phyloP scores from a whole-genome alignment of 2,329 filamentous ascomycete species.

The Pleurostoma richardsiae region DNA sequence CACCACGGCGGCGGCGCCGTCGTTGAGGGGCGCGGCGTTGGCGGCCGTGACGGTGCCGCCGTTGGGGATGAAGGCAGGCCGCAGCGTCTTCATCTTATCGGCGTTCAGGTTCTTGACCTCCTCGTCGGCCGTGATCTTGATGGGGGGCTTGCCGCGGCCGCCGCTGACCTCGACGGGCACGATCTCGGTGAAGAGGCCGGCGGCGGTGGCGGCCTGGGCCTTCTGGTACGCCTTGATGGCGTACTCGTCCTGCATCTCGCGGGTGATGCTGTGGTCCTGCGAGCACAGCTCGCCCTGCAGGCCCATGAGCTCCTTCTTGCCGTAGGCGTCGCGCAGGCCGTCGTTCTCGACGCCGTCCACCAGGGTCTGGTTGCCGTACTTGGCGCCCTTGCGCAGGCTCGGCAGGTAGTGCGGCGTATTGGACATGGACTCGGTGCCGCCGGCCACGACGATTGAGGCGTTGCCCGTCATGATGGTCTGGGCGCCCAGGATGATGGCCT shows the following conservation, averaged over 20 bases:
- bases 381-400: conserved; percentile 77
- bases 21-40: conserved; percentile 94
- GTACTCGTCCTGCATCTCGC: conserved; percentile 90
- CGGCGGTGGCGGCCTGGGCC: conserved; percentile 79
- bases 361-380: conserved; percentile 87
- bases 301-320: conserved; percentile 94
- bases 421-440: conserved; percentile 97
- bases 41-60: conserved; percentile 89
- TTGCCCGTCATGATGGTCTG: conserved; percentile 98
- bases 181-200: conserved; percentile 84
- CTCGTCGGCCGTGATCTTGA: conserved; percentile 80
- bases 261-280: conserved; percentile 71
- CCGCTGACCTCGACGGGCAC: conserved; percentile 82
- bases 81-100: conserved; percentile 79
- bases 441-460: conserved; percentile 87
- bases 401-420: conserved; percentile 96
- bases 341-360: conserved; percentile 93
- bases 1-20: conserved; percentile 87
- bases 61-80: conserved; percentile 74
- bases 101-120: conserved; percentile 92
- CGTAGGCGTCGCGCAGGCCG: conserved; percentile 87
- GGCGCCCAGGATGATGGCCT: conserved; percentile 89
- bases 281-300: conserved; percentile 89
- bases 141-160: conserved; percentile 81
- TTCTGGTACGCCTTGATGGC: conserved; percentile 94